Conservation (phyloP, 805 yeast species). For the Suhomyces kilbournensis region DNA sequence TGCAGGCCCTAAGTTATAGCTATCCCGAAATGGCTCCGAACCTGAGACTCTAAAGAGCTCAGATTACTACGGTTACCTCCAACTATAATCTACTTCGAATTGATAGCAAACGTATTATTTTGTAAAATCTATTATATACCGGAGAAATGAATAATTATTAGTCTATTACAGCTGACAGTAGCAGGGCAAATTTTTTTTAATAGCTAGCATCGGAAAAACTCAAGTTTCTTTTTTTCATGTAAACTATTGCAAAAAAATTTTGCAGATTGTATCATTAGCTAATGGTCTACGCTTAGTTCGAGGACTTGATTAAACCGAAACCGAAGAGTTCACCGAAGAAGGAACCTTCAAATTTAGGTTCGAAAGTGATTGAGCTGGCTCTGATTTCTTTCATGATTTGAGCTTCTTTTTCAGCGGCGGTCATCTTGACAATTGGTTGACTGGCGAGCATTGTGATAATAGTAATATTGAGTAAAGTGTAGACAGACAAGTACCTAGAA, state of each 20-base stretch:
- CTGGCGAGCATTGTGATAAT: constrained; percentile 2
- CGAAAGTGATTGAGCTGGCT: constrained; percentile 31
- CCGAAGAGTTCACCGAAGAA: constrained; percentile 43
- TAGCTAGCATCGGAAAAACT: not conserved
- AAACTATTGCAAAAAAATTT: not conserved
- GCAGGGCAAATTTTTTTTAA: not conserved
- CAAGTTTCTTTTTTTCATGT: not conserved
- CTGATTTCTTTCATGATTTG: constrained; percentile 44
- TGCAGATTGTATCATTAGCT: not conserved
- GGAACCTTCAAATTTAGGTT: constrained; percentile 39
- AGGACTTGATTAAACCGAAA: constrained; percentile 15
- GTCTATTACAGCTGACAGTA: not conserved
- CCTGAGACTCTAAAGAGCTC: not conserved
- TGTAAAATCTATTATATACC: constrained; percentile 1
- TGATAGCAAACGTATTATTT: not conserved
- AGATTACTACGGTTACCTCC: not conserved
- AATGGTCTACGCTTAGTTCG: constrained; percentile 3
- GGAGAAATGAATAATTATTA: not conserved
- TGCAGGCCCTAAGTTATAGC: not conserved
- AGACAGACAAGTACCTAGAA: not conserved
- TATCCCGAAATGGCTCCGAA: not conserved
- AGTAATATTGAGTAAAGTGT: not conserved
- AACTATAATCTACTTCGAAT: not conserved
- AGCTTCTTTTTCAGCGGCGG: constrained; percentile 45
- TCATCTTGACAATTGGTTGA: constrained; percentile 10